Evolutionary conservation across 1,284 basidiomycete genomes (phyloP).

Genomic region (Microbotryum lychnidis-dioicae): DNA sequence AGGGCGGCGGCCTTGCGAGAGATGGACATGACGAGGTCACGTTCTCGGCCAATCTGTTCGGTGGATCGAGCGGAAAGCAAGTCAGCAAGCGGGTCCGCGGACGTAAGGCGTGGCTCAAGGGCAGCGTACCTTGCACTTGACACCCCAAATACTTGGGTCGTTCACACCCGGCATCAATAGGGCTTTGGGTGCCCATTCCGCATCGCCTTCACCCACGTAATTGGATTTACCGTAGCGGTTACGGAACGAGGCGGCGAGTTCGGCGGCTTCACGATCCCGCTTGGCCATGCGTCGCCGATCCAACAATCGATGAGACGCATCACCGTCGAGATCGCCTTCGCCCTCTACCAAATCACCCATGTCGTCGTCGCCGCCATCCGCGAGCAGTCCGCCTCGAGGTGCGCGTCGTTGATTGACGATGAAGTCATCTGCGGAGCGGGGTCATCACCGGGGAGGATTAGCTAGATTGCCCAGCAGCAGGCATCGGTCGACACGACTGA

Average conservation of each 20-base stretch:
- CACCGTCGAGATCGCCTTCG: constrained; percentile 50
- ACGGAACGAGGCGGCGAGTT: constrained; percentile 75
- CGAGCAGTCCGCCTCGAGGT: constrained; percentile 7
- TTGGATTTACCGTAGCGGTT: constrained; percentile 62
- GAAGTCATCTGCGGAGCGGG: constrained; percentile 51
- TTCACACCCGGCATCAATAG: constrained; percentile 93
- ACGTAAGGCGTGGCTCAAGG: not conserved
- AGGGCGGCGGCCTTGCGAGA: constrained; percentile 83
- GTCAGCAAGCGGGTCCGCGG: no score
- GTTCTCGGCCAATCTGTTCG: constrained; percentile 73
- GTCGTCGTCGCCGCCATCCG: constrained; percentile 50
- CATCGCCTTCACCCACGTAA: constrained; percentile 49
- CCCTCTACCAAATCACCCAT: constrained; percentile 56
- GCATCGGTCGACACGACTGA: constrained; percentile 41
- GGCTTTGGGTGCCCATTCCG: constrained; percentile 86
- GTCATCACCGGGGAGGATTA: not conserved
- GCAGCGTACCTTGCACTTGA: constrained; percentile 71
- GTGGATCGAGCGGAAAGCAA: not conserved
- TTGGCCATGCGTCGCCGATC: constrained; percentile 67
- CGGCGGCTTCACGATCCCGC: constrained; percentile 74
- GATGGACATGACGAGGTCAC: constrained; percentile 85
- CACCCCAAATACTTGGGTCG: constrained; percentile 92
- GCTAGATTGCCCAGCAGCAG: constrained; percentile 30
- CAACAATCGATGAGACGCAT: constrained; percentile 62
- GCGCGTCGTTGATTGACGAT: constrained; percentile 46